Evolutionary conservation across 1,284 basidiomycete genomes (phyloP).

Genomic region (Retiboletus flavoniger): DNA sequence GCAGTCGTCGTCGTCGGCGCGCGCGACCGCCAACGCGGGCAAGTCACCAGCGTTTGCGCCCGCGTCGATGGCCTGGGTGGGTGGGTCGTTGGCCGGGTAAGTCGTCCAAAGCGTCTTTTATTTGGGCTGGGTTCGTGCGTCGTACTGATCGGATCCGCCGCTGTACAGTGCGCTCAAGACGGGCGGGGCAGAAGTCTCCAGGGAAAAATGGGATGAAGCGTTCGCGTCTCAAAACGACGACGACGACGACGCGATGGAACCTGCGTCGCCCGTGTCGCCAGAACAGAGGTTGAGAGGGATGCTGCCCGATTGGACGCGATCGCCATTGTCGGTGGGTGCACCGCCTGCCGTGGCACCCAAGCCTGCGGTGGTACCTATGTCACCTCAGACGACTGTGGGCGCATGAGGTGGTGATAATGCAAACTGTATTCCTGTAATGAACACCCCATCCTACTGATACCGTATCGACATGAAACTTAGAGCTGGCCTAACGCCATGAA

Average conservation of each 20-base stretch:
- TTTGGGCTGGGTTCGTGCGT: not conserved
- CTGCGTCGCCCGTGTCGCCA: slow-evolving; percentile 38
- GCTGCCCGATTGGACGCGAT: slow-evolving; percentile 80
- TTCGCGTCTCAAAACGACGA: slow-evolving; percentile 44
- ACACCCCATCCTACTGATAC: slow-evolving; percentile 9
- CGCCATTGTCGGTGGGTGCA: slow-evolving; percentile 58
- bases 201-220: slow-evolving; percentile 85
- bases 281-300: slow-evolving; percentile 43
- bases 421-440: slow-evolving; percentile 9
- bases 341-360: slow-evolving; percentile 43
- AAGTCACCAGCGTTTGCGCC: slow-evolving; percentile 85
- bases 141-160: not conserved
- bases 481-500: slow-evolving; percentile 13
- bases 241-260: slow-evolving; percentile 41
- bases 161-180: slow-evolving; percentile 72
- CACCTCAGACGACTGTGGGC: slow-evolving; percentile 32
- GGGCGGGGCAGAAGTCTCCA: slow-evolving; percentile 73
- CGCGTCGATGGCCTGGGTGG: slow-evolving; percentile 84
- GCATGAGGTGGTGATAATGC: slow-evolving; percentile 18
- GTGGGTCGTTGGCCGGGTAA: slow-evolving; percentile 87
- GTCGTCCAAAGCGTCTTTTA: slow-evolving; percentile 29
- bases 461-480: slow-evolving; percentile 11
- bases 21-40: slow-evolving; percentile 61
- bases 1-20: slow-evolving; percentile 34
- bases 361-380: slow-evolving; percentile 4